A percentile compares a stretch with the other conserved stretches of the same genome.
Conservation (phyloP, 441 rosid species). For the Erysimum cheiri region DNA sequence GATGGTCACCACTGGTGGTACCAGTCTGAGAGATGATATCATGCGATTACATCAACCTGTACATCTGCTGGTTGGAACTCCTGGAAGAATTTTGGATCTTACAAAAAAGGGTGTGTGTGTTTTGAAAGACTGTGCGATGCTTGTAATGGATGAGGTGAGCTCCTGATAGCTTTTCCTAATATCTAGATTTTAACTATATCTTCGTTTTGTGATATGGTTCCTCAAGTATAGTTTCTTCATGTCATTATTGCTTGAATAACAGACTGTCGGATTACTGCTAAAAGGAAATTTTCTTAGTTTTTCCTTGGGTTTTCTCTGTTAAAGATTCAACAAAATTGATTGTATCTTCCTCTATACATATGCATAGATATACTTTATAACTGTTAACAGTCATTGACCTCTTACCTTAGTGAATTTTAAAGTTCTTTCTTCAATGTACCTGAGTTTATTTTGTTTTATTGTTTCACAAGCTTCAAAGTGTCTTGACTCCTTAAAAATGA, state of each 20-base stretch:
- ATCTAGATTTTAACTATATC: constrained; percentile 2
- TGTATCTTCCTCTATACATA: constrained; percentile 19
- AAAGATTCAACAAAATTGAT: not conserved
- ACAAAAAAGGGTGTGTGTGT: constrained; percentile 84
- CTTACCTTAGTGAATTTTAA: not conserved
- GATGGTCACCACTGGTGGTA: constrained; percentile 95
- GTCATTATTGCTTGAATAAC: constrained; percentile 15
- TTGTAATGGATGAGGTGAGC: constrained; percentile 91
- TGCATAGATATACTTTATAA: not conserved
- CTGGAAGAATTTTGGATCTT: constrained; percentile 91
- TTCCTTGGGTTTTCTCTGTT: not conserved
- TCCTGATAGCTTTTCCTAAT: constrained; percentile 26
- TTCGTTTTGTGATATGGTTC: constrained; percentile 25
- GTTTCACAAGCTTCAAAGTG: constrained; percentile 38
- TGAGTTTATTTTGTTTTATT: constrained; percentile 15
- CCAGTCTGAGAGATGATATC: constrained; percentile 94
- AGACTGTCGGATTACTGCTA: not conserved
- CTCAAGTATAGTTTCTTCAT: constrained; percentile 7
- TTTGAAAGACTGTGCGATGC: constrained; percentile 88
- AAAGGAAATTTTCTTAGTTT: not conserved
- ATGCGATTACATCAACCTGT: constrained; percentile 95
- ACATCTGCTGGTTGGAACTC: constrained; percentile 90
- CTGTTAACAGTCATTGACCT: not conserved
- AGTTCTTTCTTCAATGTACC: constrained; percentile 4
- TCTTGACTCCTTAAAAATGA: constrained; percentile 36